These are phyloP conservation scores for Boletus subluridellus DNA, from an alignment of 1,284 basidiomycete species.

Conservation along the genomic window DNA sequence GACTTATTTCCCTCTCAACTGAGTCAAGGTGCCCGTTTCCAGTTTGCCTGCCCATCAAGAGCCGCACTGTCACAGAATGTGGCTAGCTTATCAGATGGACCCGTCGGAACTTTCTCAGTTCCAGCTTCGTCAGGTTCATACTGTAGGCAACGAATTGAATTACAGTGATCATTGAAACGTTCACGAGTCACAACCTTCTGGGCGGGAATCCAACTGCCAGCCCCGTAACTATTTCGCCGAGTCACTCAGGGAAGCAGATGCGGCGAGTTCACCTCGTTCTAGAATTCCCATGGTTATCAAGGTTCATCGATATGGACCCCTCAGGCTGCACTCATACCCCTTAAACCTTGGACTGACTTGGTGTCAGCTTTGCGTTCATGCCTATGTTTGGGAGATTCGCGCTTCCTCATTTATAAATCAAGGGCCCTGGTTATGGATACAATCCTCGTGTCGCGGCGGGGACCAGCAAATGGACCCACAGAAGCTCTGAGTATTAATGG, in stretches of 20 bases:
- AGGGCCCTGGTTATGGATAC: background rate
- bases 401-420: background rate
- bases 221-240: background rate
- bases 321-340: background rate
- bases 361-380: conserved; percentile 25
- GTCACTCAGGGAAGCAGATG: background rate
- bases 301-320: conserved; percentile 16
- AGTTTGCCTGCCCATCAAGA: background rate
- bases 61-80: background rate
- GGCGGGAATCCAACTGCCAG: background rate
- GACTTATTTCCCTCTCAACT: background rate
- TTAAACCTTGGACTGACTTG: conserved; percentile 5
- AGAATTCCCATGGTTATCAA: conserved; percentile 19
- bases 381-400: conserved; percentile 19
- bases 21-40: background rate
- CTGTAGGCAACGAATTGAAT: background rate
- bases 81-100: background rate
- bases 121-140: background rate
- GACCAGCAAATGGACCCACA: conserved; percentile 22
- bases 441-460: conserved; percentile 4
- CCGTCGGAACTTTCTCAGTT: background rate
- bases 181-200: background rate
- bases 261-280: background rate
- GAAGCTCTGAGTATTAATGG: conserved; percentile 11
- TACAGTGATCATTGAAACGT: background rate